Evolutionary conservation across 2,329 filamentous ascomycete species (phyloP).

Genomic region (Sclerotinia sclerotiorum): DNA sequence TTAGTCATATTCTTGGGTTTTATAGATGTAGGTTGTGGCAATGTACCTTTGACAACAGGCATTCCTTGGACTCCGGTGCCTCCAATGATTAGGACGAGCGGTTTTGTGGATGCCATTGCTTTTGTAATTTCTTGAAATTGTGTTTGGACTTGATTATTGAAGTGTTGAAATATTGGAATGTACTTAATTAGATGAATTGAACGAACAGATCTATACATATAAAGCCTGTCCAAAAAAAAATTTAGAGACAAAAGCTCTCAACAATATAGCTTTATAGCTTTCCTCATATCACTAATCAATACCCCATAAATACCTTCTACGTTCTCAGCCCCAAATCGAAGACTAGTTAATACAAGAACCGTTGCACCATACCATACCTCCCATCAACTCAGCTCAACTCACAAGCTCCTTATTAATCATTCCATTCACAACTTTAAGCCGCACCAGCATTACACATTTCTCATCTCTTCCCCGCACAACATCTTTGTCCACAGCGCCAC

Average conservation of each 20-base stretch:
- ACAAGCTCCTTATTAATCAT: neutral
- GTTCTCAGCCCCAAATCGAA: neutral
- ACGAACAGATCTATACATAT: fast-evolving
- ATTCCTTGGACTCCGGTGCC: slow-evolving; percentile 45
- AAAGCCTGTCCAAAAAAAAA: neutral
- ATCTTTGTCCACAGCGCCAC: slow-evolving; percentile 6
- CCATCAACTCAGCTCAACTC: neutral
- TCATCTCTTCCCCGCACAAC: neutral
- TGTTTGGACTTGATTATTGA: neutral
- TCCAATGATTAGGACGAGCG: slow-evolving; percentile 54
- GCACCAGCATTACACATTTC: neutral
- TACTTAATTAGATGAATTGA: too few species aligned
- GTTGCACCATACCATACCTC: neutral
- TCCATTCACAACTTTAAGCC: neutral
- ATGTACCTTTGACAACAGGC: slow-evolving; percentile 41
- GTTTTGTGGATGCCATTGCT: slow-evolving; percentile 36
- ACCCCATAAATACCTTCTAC: neutral
- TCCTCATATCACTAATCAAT: slow-evolving; percentile 14
- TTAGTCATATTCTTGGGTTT: slow-evolving; percentile 3
- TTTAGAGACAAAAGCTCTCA: neutral
- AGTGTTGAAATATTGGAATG: neutral
- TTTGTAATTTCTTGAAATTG: neutral
- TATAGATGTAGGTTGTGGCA: slow-evolving; percentile 29
- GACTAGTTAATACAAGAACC: neutral
- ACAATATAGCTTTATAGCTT: too few species aligned